Conservation (phyloP, 768 basidiomycete genomes). For the Collybia sordida region DNA sequence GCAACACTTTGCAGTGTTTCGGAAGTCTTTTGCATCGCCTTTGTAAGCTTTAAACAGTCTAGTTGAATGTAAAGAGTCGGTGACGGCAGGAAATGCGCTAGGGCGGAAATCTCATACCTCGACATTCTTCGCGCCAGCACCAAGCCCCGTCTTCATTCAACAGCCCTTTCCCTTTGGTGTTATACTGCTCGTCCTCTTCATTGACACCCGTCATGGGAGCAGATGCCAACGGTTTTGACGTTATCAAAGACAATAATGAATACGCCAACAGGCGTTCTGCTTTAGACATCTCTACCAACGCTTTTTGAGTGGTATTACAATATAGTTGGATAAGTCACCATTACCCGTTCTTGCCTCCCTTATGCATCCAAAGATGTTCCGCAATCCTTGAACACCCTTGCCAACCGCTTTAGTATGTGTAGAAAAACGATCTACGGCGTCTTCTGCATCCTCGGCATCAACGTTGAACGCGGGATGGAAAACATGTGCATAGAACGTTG, state of each 20-base stretch:
- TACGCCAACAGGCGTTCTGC: slow-evolving; percentile 74
- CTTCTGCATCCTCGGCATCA: slow-evolving; percentile 68
- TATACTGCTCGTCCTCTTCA: slow-evolving; percentile 45
- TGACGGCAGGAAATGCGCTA: not conserved
- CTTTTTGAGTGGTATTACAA: not conserved
- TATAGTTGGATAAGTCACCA: slow-evolving; percentile 2
- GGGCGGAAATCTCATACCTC: slow-evolving; percentile 39
- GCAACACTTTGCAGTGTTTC: slow-evolving; percentile 75
- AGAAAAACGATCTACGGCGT: slow-evolving; percentile 60
- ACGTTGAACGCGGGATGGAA: slow-evolving; percentile 87
- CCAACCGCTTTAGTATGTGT: slow-evolving; percentile 65
- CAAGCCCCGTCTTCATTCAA: slow-evolving; percentile 75
- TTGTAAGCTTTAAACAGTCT: slow-evolving; percentile 81
- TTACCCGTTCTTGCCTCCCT: slow-evolving; percentile 70
- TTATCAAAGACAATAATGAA: slow-evolving; percentile 72
- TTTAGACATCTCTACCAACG: slow-evolving; percentile 69
- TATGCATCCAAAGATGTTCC: slow-evolving; percentile 58
- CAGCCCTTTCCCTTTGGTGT: slow-evolving; percentile 48
- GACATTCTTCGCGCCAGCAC: slow-evolving; percentile 84
- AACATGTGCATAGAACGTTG: slow-evolving; percentile 74
- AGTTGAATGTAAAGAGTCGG: not conserved
- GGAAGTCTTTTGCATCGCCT: slow-evolving; percentile 72
- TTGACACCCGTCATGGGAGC: slow-evolving; percentile 45
- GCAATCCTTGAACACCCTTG: slow-evolving; percentile 65
- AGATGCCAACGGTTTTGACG: slow-evolving; percentile 59